Percentiles rank a stretch among this genome's conserved stretches.
phyloP scores from a whole-genome alignment of 1,284 basidiomycete genomes.

The Cystobasidiaceae sp. region DNA sequence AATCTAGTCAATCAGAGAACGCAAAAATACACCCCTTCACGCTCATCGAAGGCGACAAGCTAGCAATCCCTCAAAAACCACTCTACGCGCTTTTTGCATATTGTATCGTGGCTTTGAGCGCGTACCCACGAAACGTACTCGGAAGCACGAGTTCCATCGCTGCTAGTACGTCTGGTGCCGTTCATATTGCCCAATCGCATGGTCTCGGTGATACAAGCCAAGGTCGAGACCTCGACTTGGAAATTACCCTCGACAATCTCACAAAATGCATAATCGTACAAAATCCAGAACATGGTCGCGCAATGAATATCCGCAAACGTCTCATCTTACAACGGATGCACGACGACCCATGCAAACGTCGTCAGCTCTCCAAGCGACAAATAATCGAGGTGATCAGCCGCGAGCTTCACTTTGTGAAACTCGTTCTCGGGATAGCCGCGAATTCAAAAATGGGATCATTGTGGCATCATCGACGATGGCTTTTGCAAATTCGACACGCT shows the following conservation, averaged over 20 bases:
- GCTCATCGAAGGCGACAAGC: conserved; percentile 21
- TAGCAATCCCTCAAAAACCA: conserved; percentile 26
- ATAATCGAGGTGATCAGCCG: background rate
- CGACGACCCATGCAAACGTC: background rate
- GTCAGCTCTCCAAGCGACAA: background rate
- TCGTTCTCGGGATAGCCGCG: conserved; percentile 9
- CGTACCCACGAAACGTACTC: background rate
- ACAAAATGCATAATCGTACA: conserved; percentile 10
- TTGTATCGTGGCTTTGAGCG: background rate
- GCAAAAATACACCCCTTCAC: conserved; percentile 8
- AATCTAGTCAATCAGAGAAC: no score
- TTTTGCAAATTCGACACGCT: background rate
- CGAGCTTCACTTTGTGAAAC: background rate
- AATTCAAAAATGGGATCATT: conserved; percentile 25
- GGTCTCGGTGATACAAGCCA: no score
- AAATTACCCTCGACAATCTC: no score
- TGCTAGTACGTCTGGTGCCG: no score
- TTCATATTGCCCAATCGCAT: no score
- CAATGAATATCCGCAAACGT: conserved; percentile 11
- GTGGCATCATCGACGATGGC: conserved; percentile 30
- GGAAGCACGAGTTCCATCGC: no score
- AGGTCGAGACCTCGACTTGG: no score
- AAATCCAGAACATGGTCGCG: conserved; percentile 21
- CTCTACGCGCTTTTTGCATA: conserved; percentile 2
- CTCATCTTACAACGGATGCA: background rate